Percentiles rank a stretch among this genome's conserved stretches.
Evolutionary conservation across 2,329 filamentous ascomycete genomes (phyloP).

Genomic region (Fusarium camptoceras): DNA sequence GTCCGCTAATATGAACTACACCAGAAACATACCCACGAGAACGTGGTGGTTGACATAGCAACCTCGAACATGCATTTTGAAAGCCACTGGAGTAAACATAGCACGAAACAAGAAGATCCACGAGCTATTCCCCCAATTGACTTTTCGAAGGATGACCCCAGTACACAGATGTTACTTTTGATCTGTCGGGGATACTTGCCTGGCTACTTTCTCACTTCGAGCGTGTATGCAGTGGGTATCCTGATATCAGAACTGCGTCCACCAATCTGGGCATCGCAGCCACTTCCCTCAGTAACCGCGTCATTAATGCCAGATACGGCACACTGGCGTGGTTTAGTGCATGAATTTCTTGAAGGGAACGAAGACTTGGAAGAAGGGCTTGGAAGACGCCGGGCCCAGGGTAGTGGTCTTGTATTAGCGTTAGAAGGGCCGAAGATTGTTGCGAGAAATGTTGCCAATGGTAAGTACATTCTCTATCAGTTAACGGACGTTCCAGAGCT

Average conservation of each 20-base stretch:
- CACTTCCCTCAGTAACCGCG: rapidly evolving
- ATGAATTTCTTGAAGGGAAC: background rate
- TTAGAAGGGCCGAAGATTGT: background rate
- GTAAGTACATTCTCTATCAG: background rate
- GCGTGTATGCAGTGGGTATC: background rate
- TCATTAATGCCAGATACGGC: background rate
- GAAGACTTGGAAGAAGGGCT: background rate
- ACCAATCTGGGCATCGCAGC: background rate
- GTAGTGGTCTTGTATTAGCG: background rate
- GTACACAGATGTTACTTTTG: background rate
- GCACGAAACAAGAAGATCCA: too few species aligned
- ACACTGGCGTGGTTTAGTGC: background rate
- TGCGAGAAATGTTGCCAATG: background rate
- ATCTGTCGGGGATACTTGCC: background rate
- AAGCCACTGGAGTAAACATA: too few species aligned
- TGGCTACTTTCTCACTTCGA: background rate
- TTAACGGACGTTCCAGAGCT: rapidly evolving
- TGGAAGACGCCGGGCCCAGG: background rate
- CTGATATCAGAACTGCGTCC: background rate
- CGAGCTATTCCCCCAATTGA: too few species aligned
- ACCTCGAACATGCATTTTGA: background rate
- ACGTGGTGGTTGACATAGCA: background rate
- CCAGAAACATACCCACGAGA: background rate
- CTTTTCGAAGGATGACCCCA: too few species aligned
- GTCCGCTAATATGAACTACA: background rate